Conservation (phyloP, 2,329 filamentous ascomycete genomes). For the Botrytis squamosa region DNA sequence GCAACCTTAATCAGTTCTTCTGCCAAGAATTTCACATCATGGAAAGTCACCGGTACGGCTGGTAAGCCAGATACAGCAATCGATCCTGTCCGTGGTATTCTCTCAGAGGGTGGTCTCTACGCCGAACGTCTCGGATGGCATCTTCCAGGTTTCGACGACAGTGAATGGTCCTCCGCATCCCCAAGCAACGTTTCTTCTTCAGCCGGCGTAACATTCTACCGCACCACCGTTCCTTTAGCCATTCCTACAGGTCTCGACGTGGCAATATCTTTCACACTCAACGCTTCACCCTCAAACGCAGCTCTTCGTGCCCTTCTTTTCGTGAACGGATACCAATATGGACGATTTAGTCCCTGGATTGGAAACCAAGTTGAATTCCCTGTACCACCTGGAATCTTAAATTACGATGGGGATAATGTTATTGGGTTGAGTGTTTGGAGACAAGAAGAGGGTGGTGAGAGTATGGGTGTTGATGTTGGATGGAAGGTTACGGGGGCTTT, state of each 20-base stretch:
- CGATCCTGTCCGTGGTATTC: slow-evolving; percentile 53
- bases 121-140: slow-evolving; percentile 59
- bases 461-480: slow-evolving; percentile 12
- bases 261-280: slow-evolving; percentile 54
- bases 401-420: slow-evolving; percentile 20
- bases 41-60: slow-evolving; percentile 58
- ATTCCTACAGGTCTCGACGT: slow-evolving; percentile 54
- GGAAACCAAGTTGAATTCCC: slow-evolving; percentile 21
- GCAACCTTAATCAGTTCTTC: slow-evolving; percentile 47
- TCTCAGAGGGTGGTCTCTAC: slow-evolving; percentile 58
- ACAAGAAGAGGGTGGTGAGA: slow-evolving; percentile 10
- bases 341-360: slow-evolving; percentile 21
- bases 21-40: slow-evolving; percentile 37
- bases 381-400: slow-evolving; percentile 21
- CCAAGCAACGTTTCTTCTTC: slow-evolving; percentile 44
- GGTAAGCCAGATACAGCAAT: slow-evolving; percentile 46
- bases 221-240: slow-evolving; percentile 50
- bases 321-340: slow-evolving; percentile 54
- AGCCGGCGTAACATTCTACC: slow-evolving; percentile 56
- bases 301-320: slow-evolving; percentile 55
- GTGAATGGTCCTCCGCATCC: slow-evolving; percentile 42
- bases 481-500: slow-evolving; percentile 16
- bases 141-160: slow-evolving; percentile 54
- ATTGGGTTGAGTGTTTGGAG: slow-evolving; percentile 21
- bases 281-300: slow-evolving; percentile 43